These are phyloP conservation scores for Croton laevigatus DNA, from an alignment of 441 rosid genomes.

Conservation along the genomic window DNA sequence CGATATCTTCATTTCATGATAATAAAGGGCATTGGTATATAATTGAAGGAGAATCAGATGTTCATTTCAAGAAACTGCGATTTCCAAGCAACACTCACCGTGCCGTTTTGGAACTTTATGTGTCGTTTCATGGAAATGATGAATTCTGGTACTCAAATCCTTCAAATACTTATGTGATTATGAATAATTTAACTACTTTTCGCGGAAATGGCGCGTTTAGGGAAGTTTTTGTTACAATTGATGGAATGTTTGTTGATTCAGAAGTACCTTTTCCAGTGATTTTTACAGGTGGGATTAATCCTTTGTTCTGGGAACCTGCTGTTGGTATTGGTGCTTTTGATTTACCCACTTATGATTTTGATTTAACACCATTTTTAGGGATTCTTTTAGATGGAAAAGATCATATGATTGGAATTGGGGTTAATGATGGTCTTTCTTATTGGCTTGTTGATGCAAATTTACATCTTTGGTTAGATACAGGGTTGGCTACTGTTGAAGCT, in stretches of 20 bases:
- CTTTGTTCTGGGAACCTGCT: slow-evolving; percentile 78
- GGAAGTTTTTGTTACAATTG: slow-evolving; percentile 63
- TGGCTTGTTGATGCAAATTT: slow-evolving; percentile 89
- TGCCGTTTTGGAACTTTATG: slow-evolving; percentile 58
- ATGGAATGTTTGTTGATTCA: slow-evolving; percentile 64
- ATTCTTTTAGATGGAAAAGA: slow-evolving; percentile 51
- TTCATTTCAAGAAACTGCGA: slow-evolving; percentile 38
- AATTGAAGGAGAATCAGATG: slow-evolving; percentile 46
- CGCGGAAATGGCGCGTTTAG: slow-evolving; percentile 74
- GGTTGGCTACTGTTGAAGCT: slow-evolving; percentile 37
- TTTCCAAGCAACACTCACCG: slow-evolving; percentile 54
- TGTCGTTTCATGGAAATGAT: slow-evolving; percentile 76
- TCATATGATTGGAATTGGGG: slow-evolving; percentile 56
- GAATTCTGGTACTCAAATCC: slow-evolving; percentile 97
- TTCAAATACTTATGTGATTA: slow-evolving; percentile 52
- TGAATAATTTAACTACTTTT: slow-evolving; percentile 52
- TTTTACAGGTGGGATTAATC: slow-evolving; percentile 80
- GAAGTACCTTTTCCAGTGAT: slow-evolving; percentile 77
- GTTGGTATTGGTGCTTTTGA: slow-evolving; percentile 73
- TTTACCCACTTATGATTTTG: slow-evolving; percentile 68
- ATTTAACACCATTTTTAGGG: slow-evolving; percentile 72
- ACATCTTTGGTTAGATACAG: slow-evolving; percentile 75
- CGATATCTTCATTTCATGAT: slow-evolving; percentile 37
- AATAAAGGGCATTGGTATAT: slow-evolving; percentile 57
- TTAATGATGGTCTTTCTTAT: slow-evolving; percentile 52